Conservation (phyloP, 139 green algal species). For the Tetraselmis chui region DNA sequence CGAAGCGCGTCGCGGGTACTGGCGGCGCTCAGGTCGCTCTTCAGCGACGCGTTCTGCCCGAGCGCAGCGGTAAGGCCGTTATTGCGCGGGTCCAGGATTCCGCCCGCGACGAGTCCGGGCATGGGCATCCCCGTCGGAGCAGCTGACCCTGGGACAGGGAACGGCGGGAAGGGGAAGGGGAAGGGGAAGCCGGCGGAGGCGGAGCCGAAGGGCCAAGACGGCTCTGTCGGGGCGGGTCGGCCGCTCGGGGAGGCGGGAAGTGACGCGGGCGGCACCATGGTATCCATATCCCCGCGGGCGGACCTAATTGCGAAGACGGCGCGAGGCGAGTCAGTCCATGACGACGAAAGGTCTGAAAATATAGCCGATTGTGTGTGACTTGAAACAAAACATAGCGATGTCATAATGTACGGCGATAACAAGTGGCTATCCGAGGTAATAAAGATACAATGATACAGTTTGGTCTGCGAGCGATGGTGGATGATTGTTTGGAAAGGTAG, state of each 20-base stretch:
- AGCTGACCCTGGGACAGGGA: slow-evolving; percentile 1
- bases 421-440: too few species aligned
- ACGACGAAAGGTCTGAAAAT: too few species aligned
- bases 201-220: not conserved
- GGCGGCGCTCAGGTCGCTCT: not conserved
- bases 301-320: too few species aligned
- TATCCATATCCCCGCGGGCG: not conserved
- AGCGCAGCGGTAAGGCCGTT: not conserved
- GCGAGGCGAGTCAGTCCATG: too few species aligned
- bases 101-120: too few species aligned
- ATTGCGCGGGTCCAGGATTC: slow-evolving; percentile 11
- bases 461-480: too few species aligned
- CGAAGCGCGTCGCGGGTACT: slow-evolving; percentile 52
- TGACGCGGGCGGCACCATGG: not conserved
- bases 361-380: too few species aligned
- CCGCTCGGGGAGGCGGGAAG: not conserved
- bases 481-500: too few species aligned
- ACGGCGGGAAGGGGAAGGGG: not conserved
- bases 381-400: too few species aligned
- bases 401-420: too few species aligned
- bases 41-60: not conserved
- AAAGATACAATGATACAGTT: too few species aligned
- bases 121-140: slow-evolving; percentile 17
- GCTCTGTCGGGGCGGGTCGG: not conserved
- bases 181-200: slow-evolving; percentile 9